Evolutionary conservation across 257 asterid genomes (phyloP).

Genomic region (Solanum medicagineum): DNA sequence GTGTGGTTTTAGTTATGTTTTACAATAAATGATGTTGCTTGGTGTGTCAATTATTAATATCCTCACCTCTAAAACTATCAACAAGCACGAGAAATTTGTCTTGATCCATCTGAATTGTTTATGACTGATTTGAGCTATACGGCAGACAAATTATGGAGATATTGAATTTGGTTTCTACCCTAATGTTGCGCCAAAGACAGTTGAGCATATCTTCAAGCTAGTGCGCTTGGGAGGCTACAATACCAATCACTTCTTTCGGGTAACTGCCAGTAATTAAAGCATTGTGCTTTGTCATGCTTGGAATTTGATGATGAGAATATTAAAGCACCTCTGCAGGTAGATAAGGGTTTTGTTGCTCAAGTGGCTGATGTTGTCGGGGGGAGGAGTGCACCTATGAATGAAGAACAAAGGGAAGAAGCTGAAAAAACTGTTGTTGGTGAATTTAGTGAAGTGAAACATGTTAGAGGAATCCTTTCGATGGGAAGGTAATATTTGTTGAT

Average conservation of each 20-base stretch:
- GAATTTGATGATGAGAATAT: constrained; percentile 4
- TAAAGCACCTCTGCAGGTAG: constrained; percentile 43
- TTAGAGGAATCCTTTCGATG: constrained; percentile 95
- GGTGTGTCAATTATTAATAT: background rate
- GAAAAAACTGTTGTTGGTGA: constrained; percentile 75
- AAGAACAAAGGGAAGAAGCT: constrained; percentile 59
- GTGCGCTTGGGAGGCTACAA: constrained; percentile 83
- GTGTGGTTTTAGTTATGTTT: background rate
- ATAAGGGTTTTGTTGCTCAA: constrained; percentile 95
- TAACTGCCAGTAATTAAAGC: constrained; percentile 9
- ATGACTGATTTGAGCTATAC: background rate
- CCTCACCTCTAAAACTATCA: background rate
- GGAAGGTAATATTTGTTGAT: constrained; percentile 54
- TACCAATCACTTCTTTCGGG: constrained; percentile 95
- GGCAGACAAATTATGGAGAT: constrained; percentile 62
- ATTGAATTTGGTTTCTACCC: constrained; percentile 69
- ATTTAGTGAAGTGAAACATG: constrained; percentile 88
- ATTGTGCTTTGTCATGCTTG: background rate
- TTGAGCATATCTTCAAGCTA: constrained; percentile 87
- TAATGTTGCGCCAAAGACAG: constrained; percentile 79
- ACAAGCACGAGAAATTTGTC: background rate
- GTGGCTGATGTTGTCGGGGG: constrained; percentile 96
- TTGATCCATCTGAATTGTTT: background rate
- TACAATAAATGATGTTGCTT: background rate
- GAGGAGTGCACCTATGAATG: constrained; percentile 90